Base-by-base conservation (phyloP, 768 basidiomycete genomes). In the Gymnopilus junonius region DNA sequence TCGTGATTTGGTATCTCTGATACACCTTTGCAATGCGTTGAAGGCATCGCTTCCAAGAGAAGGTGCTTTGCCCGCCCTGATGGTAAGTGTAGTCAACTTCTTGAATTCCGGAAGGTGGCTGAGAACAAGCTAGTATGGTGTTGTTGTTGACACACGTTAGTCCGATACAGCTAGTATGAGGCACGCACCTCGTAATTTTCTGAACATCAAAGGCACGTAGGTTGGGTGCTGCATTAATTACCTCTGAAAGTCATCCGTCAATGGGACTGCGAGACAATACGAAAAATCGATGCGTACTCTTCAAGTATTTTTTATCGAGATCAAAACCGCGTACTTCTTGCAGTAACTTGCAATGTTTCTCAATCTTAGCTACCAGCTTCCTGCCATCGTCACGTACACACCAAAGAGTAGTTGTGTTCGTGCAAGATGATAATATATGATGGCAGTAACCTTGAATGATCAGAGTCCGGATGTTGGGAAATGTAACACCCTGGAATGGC, bases 361-460 rank as follows among this genome's bases (percentile, higher is more conserved):
- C 54, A 40, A 75, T 67, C 3, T 69, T 70, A 10, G 70, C 50
- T 29, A 76, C 46, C n/a, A 75, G 61, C 40, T 73, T 74, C n/a
- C 63, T 61, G 20, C 67, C 71, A 48, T 73, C 70, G 2, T 64
- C 67, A 4, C 64, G 48, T 8, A 65, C 71, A 55, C 71, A 72
- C 40, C 69, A 69, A 2, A 75, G 70, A 8, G 65, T 62, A 37
- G 42, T 67, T 14, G 68, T 71, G 21, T 70, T 67, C 11, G 70
- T 69, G 56, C 75, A 76, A 56, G 69, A 69, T n/a, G 69, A 65
- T n/a, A 76, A 57, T 20, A 76, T 65, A 34, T 76, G 67, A 35
- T 76, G 77, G 14, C 72, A 71, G 51, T 71, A 67, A 11, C 70
- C 68, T 0, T 73, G 77, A 0, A 74, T 64, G 31, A 74, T 70